phyloP scores from a whole-genome alignment of 169 alveolate species.

The Amoebophrya sp. region DNA sequence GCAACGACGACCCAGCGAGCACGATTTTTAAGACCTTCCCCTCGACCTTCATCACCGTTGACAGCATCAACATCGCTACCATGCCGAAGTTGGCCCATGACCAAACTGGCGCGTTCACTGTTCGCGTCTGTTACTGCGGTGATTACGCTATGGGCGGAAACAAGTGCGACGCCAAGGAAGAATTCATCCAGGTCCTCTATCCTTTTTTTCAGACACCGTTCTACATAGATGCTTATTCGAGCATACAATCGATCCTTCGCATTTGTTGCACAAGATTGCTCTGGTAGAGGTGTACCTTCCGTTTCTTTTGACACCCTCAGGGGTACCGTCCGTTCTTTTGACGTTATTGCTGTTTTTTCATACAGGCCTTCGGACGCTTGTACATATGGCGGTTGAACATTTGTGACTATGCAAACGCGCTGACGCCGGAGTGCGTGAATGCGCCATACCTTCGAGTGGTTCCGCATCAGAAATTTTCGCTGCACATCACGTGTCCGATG shows the following conservation, averaged over 20 bases:
- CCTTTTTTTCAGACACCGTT: too few relatives aligned
- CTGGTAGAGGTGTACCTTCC: too few relatives aligned
- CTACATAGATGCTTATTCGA: too few relatives aligned
- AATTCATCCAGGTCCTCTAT: too few relatives aligned
- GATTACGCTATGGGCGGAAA: background rate
- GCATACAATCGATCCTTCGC: too few relatives aligned
- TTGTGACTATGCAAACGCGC: constrained; percentile 7
- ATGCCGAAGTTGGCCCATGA: constrained; percentile 11
- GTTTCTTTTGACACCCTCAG: too few relatives aligned
- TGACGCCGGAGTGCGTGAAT: background rate
- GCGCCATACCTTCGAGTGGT: background rate
- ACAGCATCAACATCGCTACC: background rate
- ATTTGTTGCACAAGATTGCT: too few relatives aligned
- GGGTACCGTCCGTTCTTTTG: too few relatives aligned
- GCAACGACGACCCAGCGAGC: background rate
- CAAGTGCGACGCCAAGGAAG: background rate
- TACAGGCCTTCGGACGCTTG: background rate
- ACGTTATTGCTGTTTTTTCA: too few relatives aligned
- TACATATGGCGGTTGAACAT: background rate
- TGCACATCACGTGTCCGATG: background rate
- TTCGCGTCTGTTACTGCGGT: constrained; percentile 5
- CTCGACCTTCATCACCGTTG: background rate
- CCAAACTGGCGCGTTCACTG: constrained; percentile 10
- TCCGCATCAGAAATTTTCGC: background rate
- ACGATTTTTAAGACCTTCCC: background rate